Evolutionary conservation across 768 basidiomycete species (phyloP).

Genomic region (Rhodotorula taiwanensis): DNA sequence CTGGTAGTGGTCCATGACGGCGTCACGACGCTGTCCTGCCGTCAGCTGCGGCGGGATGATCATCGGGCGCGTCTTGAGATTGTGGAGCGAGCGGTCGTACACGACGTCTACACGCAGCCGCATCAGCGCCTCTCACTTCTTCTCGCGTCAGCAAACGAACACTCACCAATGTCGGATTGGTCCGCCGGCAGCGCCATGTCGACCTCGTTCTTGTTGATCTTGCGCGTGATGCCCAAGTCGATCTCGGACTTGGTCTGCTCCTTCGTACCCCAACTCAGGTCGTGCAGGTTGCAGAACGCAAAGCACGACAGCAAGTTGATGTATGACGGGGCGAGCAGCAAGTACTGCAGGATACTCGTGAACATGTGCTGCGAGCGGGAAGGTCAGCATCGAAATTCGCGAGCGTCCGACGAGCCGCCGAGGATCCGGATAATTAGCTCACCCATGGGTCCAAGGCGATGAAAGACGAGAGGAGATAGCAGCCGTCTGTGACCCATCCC

Average conservation of each 20-base stretch:
- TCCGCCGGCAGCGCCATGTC: conserved; percentile 38
- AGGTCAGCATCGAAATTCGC: not conserved
- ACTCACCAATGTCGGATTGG: conserved; percentile 39
- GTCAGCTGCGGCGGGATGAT: conserved; percentile 41
- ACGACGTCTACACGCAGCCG: conserved; percentile 53
- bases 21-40: conserved; percentile 40
- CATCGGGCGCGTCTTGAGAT: conserved; percentile 40
- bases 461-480: conserved; percentile 68
- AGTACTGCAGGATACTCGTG: conserved; percentile 81
- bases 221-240: conserved; percentile 39
- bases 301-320: conserved; percentile 55
- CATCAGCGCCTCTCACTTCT: no score
- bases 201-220: conserved; percentile 35
- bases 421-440: not conserved
- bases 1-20: conserved; percentile 73
- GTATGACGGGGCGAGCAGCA: conserved; percentile 51
- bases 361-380: conserved; percentile 58
- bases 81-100: conserved; percentile 83
- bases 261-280: conserved; percentile 46
- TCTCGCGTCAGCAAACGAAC: not conserved
- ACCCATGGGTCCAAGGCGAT: conserved; percentile 86
- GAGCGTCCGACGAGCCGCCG: not conserved
- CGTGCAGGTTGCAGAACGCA: conserved; percentile 76
- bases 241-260: conserved; percentile 30
- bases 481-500: conserved; percentile 26